Evolutionary conservation across 2,329 filamentous ascomycete species (phyloP).

Genomic region (Hawksworthiomyces lignivorus): DNA sequence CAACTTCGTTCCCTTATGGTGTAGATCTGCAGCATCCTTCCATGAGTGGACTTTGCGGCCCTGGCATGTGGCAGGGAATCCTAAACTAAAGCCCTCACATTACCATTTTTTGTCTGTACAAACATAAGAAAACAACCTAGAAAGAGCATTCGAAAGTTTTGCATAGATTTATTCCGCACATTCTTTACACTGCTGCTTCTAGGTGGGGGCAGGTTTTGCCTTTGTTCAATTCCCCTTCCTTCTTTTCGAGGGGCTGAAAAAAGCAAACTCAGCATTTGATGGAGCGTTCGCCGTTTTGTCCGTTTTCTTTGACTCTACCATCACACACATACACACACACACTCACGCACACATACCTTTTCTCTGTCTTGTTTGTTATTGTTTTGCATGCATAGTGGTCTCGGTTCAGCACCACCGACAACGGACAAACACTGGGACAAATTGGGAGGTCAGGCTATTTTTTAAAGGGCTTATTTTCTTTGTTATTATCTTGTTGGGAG

Average conservation of each 20-base stretch:
- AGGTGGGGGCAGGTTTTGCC: too few relatives aligned
- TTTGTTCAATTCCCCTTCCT: background rate
- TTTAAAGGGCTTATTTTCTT: background rate
- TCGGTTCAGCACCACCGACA: conserved; percentile 9
- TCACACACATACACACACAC: too few relatives aligned
- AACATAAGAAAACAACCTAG: background rate
- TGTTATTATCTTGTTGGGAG: too few relatives aligned
- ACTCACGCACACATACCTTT: too few relatives aligned
- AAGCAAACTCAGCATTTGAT: conserved; percentile 3
- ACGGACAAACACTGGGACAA: conserved; percentile 3
- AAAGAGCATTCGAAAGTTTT: background rate
- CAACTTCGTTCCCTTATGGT: conserved; percentile 7
- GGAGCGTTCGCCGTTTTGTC: conserved; percentile 2
- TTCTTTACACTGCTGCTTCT: too few relatives aligned
- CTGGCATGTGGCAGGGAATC: conserved; percentile 61
- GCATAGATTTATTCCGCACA: too few relatives aligned
- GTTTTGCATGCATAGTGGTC: conserved; percentile 9
- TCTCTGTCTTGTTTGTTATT: background rate
- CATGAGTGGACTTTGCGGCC: conserved; percentile 43
- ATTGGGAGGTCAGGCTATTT: background rate
- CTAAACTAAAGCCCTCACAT: conserved; percentile 45
- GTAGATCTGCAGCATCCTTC: conserved; percentile 39
- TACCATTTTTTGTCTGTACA: conserved; percentile 14
- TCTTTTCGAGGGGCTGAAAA: conserved; percentile 12
- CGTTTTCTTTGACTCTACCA: background rate